phyloP scores from a whole-genome alignment of 139 green algal genomes.

The Coelastrella sp. region DNA sequence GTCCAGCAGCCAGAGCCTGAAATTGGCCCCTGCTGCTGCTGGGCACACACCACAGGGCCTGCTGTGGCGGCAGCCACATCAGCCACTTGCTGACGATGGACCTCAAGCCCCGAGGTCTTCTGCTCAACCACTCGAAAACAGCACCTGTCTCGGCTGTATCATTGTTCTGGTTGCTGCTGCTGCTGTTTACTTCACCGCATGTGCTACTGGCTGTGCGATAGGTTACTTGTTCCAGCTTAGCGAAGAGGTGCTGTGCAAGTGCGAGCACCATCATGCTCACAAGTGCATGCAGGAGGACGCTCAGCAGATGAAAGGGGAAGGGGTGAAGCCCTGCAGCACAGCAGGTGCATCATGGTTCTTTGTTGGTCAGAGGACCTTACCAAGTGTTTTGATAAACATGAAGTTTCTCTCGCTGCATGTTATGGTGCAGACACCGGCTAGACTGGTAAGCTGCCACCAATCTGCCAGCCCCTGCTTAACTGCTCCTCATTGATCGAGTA shows the following conservation, averaged over 20 bases:
- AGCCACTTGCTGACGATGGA: not conserved
- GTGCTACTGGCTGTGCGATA: not conserved
- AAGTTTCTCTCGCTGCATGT: too few species aligned
- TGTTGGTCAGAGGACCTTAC: not conserved
- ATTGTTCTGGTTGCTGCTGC: constrained; percentile 10
- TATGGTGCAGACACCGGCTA: too few species aligned
- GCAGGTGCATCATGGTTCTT: not conserved
- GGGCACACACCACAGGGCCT: constrained; percentile 4
- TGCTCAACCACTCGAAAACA: not conserved
- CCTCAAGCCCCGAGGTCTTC: not conserved
- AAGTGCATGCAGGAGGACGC: constrained; percentile 64
- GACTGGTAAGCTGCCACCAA: too few species aligned
- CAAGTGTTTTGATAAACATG: too few species aligned
- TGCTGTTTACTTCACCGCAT: constrained; percentile 7
- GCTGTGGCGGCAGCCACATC: constrained; percentile 21
- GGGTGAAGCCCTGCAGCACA: constrained; percentile 57
- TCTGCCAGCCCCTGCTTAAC: too few species aligned
- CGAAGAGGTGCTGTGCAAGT: constrained; percentile 41
- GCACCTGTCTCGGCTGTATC: not conserved
- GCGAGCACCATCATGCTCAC: constrained; percentile 66
- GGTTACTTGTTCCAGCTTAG: constrained; percentile 18
- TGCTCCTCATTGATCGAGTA: too few species aligned
- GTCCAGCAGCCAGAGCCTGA: constrained; percentile 60
- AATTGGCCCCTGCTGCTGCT: constrained; percentile 45
- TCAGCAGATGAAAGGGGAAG: constrained; percentile 69